These are phyloP conservation scores for Cryptococcus floricola DNA, from an alignment of 1,284 basidiomycete genomes.

Conservation along the genomic window DNA sequence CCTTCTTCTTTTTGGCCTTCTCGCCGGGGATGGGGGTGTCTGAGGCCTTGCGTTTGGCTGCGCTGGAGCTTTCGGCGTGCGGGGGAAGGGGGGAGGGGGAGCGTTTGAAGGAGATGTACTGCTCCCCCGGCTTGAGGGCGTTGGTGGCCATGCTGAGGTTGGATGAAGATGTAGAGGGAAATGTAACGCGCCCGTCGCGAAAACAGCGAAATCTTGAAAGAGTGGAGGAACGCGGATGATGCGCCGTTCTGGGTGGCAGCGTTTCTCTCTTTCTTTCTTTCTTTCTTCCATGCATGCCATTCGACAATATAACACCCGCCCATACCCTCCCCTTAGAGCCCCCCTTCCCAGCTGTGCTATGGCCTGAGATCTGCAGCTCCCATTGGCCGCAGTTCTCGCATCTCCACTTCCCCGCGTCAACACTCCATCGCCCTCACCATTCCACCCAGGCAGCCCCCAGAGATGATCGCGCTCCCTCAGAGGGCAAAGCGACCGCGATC, in stretches of 20 bases:
- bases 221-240: too few species aligned
- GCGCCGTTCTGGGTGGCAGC: too few species aligned
- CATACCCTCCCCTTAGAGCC: too few species aligned
- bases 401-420: neutral
- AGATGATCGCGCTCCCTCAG: slow-evolving; percentile 18
- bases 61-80: slow-evolving; percentile 3
- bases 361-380: neutral
- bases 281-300: too few species aligned
- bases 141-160: neutral
- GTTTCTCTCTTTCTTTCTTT: too few species aligned
- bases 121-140: slow-evolving; percentile 5
- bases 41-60: slow-evolving; percentile 13
- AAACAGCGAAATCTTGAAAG: too few species aligned
- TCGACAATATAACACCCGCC: too few species aligned
- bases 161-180: too few species aligned
- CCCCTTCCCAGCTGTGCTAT: too few species aligned
- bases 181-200: too few species aligned
- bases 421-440: neutral
- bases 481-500: slow-evolving; percentile 36
- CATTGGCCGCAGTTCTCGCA: neutral
- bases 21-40: slow-evolving; percentile 4
- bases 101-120: slow-evolving; percentile 54
- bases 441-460: neutral
- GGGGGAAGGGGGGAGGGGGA: slow-evolving; percentile 10
- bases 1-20: slow-evolving; percentile 13